Evolutionary conservation across 352 stramenopile genomes (phyloP).

Genomic region (Blastocystis sp.): DNA sequence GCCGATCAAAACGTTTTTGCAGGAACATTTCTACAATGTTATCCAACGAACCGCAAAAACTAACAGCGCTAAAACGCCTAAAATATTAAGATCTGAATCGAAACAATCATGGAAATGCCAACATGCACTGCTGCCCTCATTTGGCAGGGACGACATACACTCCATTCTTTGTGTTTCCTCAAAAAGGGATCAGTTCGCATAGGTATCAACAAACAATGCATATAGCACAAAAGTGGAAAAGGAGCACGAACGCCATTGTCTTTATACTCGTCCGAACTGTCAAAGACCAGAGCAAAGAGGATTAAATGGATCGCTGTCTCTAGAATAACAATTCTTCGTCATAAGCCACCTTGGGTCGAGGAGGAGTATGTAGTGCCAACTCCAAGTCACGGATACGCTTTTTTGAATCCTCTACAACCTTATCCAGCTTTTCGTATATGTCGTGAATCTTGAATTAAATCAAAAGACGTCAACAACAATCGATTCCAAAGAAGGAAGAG

Average conservation of each 20-base stretch:
- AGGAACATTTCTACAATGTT: constrained; percentile 51
- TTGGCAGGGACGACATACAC: background rate
- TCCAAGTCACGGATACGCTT: background rate
- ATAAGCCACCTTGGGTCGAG: background rate
- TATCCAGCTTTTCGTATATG: background rate
- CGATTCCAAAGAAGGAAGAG: background rate
- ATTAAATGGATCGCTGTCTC: background rate
- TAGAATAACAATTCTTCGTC: background rate
- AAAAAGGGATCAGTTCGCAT: background rate
- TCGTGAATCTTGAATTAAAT: background rate
- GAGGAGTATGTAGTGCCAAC: background rate
- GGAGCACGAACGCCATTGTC: background rate
- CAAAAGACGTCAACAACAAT: background rate
- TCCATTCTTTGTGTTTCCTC: background rate
- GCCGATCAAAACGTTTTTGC: constrained; percentile 61
- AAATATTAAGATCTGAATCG: constrained; percentile 1
- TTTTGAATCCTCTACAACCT: background rate
- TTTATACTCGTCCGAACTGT: background rate
- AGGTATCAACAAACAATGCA: background rate
- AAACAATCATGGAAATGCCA: background rate
- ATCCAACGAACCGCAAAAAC: background rate
- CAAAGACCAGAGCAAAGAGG: background rate
- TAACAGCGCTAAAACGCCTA: background rate
- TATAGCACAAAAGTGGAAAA: constrained; percentile 5
- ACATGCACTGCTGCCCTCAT: background rate